Conservation (phyloP, 495 filamentous ascomycete genomes). For the Umbilicaria muhlenbergii region DNA sequence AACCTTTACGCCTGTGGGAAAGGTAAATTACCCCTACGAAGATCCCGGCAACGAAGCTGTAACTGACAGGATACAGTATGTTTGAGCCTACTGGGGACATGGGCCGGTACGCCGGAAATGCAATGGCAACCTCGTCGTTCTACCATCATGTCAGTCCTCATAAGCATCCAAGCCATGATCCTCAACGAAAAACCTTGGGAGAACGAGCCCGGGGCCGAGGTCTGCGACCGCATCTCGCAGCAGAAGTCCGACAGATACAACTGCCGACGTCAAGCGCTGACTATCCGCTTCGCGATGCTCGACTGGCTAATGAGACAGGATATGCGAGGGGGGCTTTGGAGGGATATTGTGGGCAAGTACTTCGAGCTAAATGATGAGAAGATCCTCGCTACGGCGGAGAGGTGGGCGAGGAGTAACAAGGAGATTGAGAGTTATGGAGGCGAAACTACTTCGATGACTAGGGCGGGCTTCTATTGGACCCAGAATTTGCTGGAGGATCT, state of each 20-base stretch:
- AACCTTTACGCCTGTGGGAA: constrained; percentile 42
- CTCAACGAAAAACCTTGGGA: constrained; percentile 39
- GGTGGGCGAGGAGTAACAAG: neutral
- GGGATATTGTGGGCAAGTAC: constrained; percentile 1
- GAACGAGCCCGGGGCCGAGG: constrained; percentile 39
- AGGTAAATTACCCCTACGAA: constrained; percentile 18
- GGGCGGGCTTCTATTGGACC: no score
- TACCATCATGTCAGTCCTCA: constrained; percentile 42
- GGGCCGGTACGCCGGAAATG: constrained; percentile 27
- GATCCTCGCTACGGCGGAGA: neutral
- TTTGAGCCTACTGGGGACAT: constrained; percentile 44
- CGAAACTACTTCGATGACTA: no score
- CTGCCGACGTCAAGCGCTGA: constrained; percentile 24
- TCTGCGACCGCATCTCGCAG: constrained; percentile 4
- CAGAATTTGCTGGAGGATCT: no score
- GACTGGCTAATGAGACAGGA: constrained; percentile 24
- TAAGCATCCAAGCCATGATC: constrained; percentile 48
- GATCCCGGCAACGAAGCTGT: no score
- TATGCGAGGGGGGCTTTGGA: constrained; percentile 4
- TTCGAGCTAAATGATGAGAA: neutral
- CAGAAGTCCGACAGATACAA: constrained; percentile 21
- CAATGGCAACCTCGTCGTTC: constrained; percentile 35
- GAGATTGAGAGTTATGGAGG: no score
- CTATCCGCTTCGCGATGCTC: constrained; percentile 24
- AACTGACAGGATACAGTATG: constrained; percentile 24